Conservation (phyloP, 148 eudicot species). For the Vaccinium darrowii region DNA sequence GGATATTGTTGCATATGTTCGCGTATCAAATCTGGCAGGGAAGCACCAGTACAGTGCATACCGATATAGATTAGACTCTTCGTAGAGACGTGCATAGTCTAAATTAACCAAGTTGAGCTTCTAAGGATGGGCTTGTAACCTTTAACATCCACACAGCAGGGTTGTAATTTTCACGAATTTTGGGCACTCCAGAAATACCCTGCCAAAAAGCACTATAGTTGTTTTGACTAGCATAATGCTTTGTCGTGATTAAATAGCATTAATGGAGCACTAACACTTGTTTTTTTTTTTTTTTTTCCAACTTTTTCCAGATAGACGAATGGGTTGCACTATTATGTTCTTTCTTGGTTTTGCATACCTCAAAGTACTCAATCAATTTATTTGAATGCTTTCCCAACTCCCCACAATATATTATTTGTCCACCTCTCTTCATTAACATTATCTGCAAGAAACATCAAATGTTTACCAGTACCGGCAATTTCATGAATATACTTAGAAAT, state of each 20-base stretch:
- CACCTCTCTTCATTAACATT: constrained; percentile 36
- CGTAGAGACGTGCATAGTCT: constrained; percentile 37
- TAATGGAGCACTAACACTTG: neutral
- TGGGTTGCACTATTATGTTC: too few species aligned
- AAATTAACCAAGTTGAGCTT: constrained; percentile 35
- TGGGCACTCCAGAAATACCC: constrained; percentile 40
- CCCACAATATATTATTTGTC: constrained; percentile 43
- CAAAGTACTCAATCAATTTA: constrained; percentile 38
- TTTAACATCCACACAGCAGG: constrained; percentile 67
- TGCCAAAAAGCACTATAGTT: neutral
- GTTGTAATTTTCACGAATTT: constrained; percentile 46
- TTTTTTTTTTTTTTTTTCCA: neutral
- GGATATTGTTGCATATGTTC: neutral
- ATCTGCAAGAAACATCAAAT: constrained; percentile 28
- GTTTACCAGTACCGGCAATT: neutral
- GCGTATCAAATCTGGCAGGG: too few species aligned
- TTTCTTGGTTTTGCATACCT: constrained; percentile 27
- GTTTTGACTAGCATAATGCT: neutral
- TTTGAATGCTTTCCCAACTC: constrained; percentile 35
- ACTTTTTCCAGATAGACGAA: too few species aligned
- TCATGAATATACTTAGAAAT: neutral
- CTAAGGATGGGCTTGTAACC: constrained; percentile 31
- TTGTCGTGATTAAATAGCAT: neutral
- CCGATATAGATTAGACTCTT: constrained; percentile 32
- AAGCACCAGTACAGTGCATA: constrained; percentile 7